Conservation (phyloP, 352 stramenopile genomes). For the Globisporangium spiculum region DNA sequence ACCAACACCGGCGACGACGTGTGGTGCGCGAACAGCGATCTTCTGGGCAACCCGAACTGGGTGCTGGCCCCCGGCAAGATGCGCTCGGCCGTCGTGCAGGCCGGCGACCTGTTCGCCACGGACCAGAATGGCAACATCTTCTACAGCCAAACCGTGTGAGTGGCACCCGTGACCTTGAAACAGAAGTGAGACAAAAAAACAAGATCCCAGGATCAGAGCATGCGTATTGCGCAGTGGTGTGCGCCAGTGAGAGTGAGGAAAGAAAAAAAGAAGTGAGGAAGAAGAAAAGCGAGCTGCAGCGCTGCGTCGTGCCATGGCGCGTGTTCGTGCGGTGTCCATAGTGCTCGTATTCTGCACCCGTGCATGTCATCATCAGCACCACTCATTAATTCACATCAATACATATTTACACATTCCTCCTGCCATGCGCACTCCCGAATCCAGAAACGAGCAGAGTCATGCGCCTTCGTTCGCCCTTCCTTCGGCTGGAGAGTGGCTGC, state of each 20-base stretch:
- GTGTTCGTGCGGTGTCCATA: not conserved
- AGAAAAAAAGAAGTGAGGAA: not conserved
- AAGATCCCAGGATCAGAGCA: not conserved
- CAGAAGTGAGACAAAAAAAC: not conserved
- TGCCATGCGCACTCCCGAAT: not conserved
- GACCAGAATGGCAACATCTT: conserved; percentile 8
- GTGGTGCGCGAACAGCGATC: conserved; percentile 14
- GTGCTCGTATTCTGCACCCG: not conserved
- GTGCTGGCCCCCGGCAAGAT: conserved; percentile 6
- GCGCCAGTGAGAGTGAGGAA: not conserved
- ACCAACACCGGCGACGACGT: conserved; percentile 12
- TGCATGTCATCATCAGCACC: not conserved
- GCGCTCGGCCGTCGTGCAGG: conserved; percentile 9
- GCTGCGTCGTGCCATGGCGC: not conserved
- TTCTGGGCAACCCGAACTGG: conserved; percentile 16
- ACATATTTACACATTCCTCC: conserved; percentile 5
- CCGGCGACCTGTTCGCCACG: conserved; percentile 17
- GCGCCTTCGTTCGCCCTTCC: not conserved
- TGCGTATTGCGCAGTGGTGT: not conserved
- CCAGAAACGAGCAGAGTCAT: not conserved
- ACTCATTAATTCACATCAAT: not conserved
- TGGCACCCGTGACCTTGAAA: not conserved
- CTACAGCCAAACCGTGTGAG: conserved; percentile 8
- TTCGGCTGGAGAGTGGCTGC: not conserved
- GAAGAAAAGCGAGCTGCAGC: not conserved